These are phyloP conservation scores for Aspergillus sp. DNA, from an alignment of 2,329 filamentous ascomycete species.

Conservation along the genomic window DNA sequence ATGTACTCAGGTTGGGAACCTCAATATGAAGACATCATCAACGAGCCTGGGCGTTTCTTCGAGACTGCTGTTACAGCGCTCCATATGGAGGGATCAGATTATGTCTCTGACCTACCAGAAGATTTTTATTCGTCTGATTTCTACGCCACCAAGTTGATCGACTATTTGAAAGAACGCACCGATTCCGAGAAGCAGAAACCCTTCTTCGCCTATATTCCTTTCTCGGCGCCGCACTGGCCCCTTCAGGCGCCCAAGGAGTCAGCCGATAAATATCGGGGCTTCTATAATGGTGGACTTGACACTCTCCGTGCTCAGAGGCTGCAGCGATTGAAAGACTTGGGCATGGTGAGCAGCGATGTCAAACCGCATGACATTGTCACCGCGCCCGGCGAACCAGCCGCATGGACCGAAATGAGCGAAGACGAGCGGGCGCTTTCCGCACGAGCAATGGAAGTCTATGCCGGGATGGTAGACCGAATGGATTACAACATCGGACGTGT, in stretches of 20 bases:
- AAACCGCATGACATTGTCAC: constrained; percentile 34
- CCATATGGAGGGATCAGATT: constrained; percentile 46
- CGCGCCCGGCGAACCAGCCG: constrained; percentile 41
- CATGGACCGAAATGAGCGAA: constrained; percentile 32
- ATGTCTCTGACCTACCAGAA: constrained; percentile 47
- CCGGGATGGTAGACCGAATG: constrained; percentile 63
- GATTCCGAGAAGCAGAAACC: constrained; percentile 37
- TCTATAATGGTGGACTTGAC: constrained; percentile 61
- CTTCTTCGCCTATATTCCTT: constrained; percentile 61
- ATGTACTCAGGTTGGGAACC: too few species aligned
- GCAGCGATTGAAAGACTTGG: constrained; percentile 55
- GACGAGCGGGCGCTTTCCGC: constrained; percentile 41
- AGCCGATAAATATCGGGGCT: constrained; percentile 56
- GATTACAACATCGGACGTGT: constrained; percentile 61
- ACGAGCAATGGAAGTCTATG: constrained; percentile 61
- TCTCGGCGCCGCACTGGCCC: constrained; percentile 63
- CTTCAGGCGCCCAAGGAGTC: constrained; percentile 57
- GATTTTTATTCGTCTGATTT: constrained; percentile 54
- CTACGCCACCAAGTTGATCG: constrained; percentile 52
- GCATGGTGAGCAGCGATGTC: constrained; percentile 51
- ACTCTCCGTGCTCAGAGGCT: constrained; percentile 54
- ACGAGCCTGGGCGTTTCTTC: constrained; percentile 46
- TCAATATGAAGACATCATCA: constrained; percentile 23
- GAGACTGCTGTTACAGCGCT: constrained; percentile 42
- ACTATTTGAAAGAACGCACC: constrained; percentile 53